Evolutionary conservation across 164 flowering plant genomes (phyloP).

Genomic region (Umbilicus rupestris): DNA sequence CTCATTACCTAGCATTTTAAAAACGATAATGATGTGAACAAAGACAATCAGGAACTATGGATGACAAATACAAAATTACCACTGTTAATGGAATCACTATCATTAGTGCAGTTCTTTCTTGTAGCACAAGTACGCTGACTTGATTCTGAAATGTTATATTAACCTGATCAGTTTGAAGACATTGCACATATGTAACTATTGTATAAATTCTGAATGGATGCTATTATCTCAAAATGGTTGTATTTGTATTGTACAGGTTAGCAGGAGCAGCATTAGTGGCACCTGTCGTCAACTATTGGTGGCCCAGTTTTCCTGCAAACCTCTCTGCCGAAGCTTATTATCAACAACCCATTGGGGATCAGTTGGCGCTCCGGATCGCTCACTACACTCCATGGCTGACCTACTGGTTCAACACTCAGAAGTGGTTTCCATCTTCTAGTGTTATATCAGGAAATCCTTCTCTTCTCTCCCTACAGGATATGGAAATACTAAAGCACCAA

Average conservation of each 20-base stretch:
- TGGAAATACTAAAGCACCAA: slow-evolving; percentile 17
- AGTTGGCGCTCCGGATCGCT: slow-evolving; percentile 35
- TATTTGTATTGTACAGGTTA: slow-evolving; percentile 21
- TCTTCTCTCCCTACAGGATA: slow-evolving; percentile 28
- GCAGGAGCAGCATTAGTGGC: slow-evolving; percentile 46
- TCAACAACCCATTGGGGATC: slow-evolving; percentile 25
- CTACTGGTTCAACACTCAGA: slow-evolving; percentile 55
- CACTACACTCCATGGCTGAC: slow-evolving; percentile 38
- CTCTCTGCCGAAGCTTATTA: slow-evolving; percentile 24
- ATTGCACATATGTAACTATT: too few relatives aligned
- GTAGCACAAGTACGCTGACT: too few relatives aligned
- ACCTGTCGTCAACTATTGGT: slow-evolving; percentile 52
- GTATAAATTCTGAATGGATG: too few relatives aligned
- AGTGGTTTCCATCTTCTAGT: slow-evolving; percentile 25
- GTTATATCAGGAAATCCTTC: slow-evolving; percentile 16
- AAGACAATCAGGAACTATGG: too few relatives aligned
- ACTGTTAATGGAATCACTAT: too few relatives aligned
- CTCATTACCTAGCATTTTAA: not conserved
- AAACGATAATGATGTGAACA: not conserved
- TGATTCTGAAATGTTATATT: too few relatives aligned
- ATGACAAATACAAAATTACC: too few relatives aligned
- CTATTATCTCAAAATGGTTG: not conserved
- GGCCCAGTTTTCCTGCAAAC: slow-evolving; percentile 41
- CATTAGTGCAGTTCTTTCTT: too few relatives aligned
- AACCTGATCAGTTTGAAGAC: too few relatives aligned